Conservation (phyloP, 345 rosid species). For the Fremontodendron californicum region DNA sequence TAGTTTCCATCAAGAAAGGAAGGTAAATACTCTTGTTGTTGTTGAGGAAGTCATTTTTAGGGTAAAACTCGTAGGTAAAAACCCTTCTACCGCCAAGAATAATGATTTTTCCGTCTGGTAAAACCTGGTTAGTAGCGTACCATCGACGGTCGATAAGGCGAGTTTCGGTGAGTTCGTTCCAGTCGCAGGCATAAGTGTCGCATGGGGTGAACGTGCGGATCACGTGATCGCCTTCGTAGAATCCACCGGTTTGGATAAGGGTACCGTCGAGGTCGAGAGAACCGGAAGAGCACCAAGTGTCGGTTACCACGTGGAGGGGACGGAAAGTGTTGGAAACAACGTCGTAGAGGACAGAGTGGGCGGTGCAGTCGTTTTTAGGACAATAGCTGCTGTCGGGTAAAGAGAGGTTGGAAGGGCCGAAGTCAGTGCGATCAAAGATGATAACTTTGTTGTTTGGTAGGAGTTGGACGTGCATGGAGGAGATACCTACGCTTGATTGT, state of each 20-base stretch:
- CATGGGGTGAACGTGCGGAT: constrained; percentile 56
- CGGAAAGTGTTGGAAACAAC: constrained; percentile 51
- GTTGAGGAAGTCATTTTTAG: constrained; percentile 29
- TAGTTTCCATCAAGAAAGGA: constrained; percentile 59
- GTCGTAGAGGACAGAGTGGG: constrained; percentile 71
- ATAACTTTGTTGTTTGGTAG: constrained; percentile 57
- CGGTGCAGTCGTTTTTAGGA: constrained; percentile 60
- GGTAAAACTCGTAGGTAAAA: constrained; percentile 65
- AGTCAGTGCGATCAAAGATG: constrained; percentile 82
- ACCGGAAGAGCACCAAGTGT: constrained; percentile 90
- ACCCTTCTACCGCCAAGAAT: constrained; percentile 70
- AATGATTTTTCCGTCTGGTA: constrained; percentile 71
- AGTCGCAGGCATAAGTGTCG: constrained; percentile 40
- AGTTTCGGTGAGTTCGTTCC: constrained; percentile 46
- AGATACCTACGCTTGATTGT: constrained; percentile 58
- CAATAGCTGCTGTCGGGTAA: constrained; percentile 46
- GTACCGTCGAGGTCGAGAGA: constrained; percentile 52
- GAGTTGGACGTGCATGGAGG: constrained; percentile 89
- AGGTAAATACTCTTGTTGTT: constrained; percentile 28
- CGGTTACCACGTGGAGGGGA: constrained; percentile 52
- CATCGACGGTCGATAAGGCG: constrained; percentile 48
- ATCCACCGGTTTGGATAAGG: constrained; percentile 77
- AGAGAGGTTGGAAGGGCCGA: constrained; percentile 66
- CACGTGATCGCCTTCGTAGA: constrained; percentile 45
- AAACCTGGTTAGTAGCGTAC: constrained; percentile 73